Base-by-base conservation (phyloP, 1,139 yeast genomes). In the Geotrichum siamense region DNA sequence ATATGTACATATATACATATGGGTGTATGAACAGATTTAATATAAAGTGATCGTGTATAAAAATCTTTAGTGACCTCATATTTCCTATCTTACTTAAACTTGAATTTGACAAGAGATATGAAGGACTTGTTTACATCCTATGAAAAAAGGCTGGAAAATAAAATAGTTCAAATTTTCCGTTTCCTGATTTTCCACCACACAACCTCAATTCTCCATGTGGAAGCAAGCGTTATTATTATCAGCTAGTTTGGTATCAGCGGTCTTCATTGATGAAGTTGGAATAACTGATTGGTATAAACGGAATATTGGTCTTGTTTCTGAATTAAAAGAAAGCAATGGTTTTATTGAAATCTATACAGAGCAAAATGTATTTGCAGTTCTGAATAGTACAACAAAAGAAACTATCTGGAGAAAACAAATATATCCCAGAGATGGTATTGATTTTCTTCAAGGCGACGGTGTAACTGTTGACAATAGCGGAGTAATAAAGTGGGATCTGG, bases 221-320 rank as follows among this genome's bases (percentile, higher is more conserved):
- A n/a, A n/a, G n/a, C n/a, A n/a, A n/a, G n/a, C n/a, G n/a, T n/a
- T n/a, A n/a, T n/a, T n/a, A n/a, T n/a, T n/a, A n/a, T n/a, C n/a
- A n/a, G 34, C 21, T 13, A 16, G n/a, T 5, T 21, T 30, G 10
- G 49, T 33, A n/a, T 17, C 30, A 28, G 61, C 61, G 3, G 60
- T 60, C 23, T 61, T 46, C 39, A 48, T 50, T 8, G 65, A 61
- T 41, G 65, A 61, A 40, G 64, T 63, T 2, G 59, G 49, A 43
- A 52, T 48, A 10, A 53, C 55, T 8, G 65, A 61, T 43, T 61
- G 65, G 65, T 59, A 54, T 32, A 41, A 44, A 8, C 46, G 44
- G 10, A 50, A 51, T 8, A 38, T 60, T 12, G 64, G 64, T 23
- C 17, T 41, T 12, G 43, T 59, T 8, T 39, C 43, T 12, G 40